A percentile compares a stretch with the other conserved stretches of the same genome.
These are phyloP conservation scores for rapeseed (Brassica napus) DNA, from an alignment of 345 rosid genomes.

Conservation along the genomic window Da-Ae NC_063447.1:5261501-5262000, in stretches of 20 bases:
- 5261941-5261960: slow-evolving; percentile 55
- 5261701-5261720: slow-evolving; percentile 50
- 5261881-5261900: slow-evolving; percentile 61
- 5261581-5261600: slow-evolving; percentile 50
- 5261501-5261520: slow-evolving; percentile 44
- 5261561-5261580: slow-evolving; percentile 48
- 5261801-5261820: slow-evolving; percentile 53
- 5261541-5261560: slow-evolving; percentile 59
- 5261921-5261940: slow-evolving; percentile 53
- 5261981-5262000: slow-evolving; percentile 57
- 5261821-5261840: slow-evolving; percentile 52
- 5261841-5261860: slow-evolving; percentile 51
- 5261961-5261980: slow-evolving; percentile 72
- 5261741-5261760: slow-evolving; percentile 48
- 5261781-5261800: slow-evolving; percentile 55
- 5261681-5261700: slow-evolving; percentile 68
- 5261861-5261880: slow-evolving; percentile 60
- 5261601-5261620: slow-evolving; percentile 71
- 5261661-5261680: slow-evolving; percentile 52
- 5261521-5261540: slow-evolving; percentile 45
- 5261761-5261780: slow-evolving; percentile 61
- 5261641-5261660: slow-evolving; percentile 47
- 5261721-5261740: slow-evolving; percentile 47
- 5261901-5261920: slow-evolving; percentile 46
- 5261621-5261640: slow-evolving; percentile 51